Evolutionary conservation across 2,329 filamentous ascomycete species (phyloP).

Genomic region (Xylaria sp.): DNA sequence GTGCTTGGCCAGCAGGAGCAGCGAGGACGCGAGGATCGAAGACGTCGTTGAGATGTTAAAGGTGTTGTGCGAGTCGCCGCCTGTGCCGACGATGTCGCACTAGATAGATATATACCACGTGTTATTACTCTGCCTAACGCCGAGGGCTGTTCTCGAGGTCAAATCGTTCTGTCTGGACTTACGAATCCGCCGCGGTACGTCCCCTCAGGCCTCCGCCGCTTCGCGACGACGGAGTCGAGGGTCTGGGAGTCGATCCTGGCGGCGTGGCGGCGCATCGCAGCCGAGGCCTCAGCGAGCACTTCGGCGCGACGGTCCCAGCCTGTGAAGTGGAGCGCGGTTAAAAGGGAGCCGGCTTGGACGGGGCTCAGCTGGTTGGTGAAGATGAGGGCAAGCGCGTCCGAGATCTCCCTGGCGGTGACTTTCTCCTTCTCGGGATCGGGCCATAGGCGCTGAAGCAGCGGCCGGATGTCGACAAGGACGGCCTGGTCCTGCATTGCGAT

Average conservation of each 20-base stretch:
- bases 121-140: background rate
- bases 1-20: conserved; percentile 89
- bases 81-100: conserved; percentile 96
- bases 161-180: conserved; percentile 40
- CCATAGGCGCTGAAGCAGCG: conserved; percentile 74
- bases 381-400: conserved; percentile 85
- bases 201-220: conserved; percentile 67
- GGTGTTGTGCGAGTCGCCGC: conserved; percentile 93
- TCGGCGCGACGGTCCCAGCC: conserved; percentile 81
- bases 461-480: conserved; percentile 62
- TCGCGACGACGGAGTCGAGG: conserved; percentile 63
- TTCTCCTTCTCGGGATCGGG: conserved; percentile 50
- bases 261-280: conserved; percentile 81
- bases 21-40: conserved; percentile 85
- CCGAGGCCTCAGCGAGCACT: conserved; percentile 83
- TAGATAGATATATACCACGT: conserved; percentile 31
- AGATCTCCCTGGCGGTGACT: conserved; percentile 79
- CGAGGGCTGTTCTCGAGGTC: too few species aligned
- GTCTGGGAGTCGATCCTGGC: conserved; percentile 67
- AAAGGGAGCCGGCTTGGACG: conserved; percentile 81
- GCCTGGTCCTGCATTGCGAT: conserved; percentile 29
- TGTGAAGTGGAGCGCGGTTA: conserved; percentile 92
- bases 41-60: conserved; percentile 98
- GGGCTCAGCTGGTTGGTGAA: conserved; percentile 90
- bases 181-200: conserved; percentile 82